Evolutionary conservation across 768 basidiomycete species (phyloP), one percentile per base, ranked within the genome.

Genomic region (Mycena polygramma): DNA sequence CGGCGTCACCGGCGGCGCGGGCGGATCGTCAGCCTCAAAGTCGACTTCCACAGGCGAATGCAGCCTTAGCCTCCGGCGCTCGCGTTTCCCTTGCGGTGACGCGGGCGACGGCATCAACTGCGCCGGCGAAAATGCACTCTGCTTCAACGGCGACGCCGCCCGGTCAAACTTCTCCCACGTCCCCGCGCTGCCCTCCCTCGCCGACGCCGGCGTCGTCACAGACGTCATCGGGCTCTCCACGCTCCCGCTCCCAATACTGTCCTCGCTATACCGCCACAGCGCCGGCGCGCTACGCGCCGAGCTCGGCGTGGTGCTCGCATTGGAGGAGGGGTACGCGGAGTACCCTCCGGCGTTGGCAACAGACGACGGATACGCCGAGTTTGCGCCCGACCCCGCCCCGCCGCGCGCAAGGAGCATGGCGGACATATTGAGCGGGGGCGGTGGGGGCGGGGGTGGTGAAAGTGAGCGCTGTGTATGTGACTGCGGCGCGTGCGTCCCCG

Each of bases 361-460:
- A 19, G 15, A 17, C 46, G 46, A 17, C 46, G 46, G 46, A 19
- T 14, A 51, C 9, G 49, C 20, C 5, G 49, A 22, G 49, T n/a
- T 48, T 8, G 1, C 41, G 26, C 19, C 36, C 15, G 43, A 62
- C 46, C 22, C 15, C 15, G 43, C 66, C 46, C 22, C 15, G 19
- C 62, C 15, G 19, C 62, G 49, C 51, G 66, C 62, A 8, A 39
- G 49, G 24, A 73, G 41, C 49, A 68, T 62, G 3, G 72, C 68
- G 15, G 54, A 26, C 72, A 73, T 73, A 62, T 57, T 70, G 39
- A 73, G 53, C 69, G 66, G 65, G 4, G 72, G 72, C 43, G 72
- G 72, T 8, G 68, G 60, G 13, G 68, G 68, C 30, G 71, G 68
- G 24, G 71, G 68, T 17, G 71, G 68, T n/a, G 59, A 35, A 22